Evolutionary conservation across 2,329 filamentous ascomycete genomes (phyloP).

Genomic region (Xylaria hypoxylon): DNA sequence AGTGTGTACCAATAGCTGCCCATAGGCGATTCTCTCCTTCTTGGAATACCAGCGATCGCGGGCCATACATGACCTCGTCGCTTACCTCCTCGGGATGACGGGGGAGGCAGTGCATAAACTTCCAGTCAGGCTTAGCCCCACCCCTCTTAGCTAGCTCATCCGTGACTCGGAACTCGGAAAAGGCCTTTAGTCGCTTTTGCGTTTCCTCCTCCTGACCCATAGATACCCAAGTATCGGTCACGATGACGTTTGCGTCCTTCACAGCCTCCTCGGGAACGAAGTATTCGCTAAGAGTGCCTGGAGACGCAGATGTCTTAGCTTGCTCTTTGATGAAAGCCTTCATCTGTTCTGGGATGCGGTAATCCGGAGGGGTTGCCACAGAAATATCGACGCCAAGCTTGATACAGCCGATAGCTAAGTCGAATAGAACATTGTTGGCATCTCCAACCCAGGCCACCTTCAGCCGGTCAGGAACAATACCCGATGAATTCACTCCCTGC

Average conservation of each 20-base stretch:
- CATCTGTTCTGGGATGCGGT: slow-evolving; percentile 83
- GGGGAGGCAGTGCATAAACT: slow-evolving; percentile 98
- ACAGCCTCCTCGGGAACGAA: slow-evolving; percentile 85
- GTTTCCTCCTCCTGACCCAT: slow-evolving; percentile 97
- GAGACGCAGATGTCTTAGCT: slow-evolving; percentile 64
- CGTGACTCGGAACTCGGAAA: slow-evolving; percentile 92
- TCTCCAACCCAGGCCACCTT: slow-evolving; percentile 98
- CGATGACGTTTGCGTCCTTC: slow-evolving; percentile 86
- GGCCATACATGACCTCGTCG: slow-evolving; percentile 93
- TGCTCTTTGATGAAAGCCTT: slow-evolving; percentile 76
- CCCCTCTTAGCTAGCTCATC: slow-evolving; percentile 83
- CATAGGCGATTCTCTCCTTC: slow-evolving; percentile 96
- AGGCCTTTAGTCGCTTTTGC: slow-evolving; percentile 80
- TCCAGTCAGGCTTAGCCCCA: slow-evolving; percentile 89
- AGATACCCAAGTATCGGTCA: slow-evolving; percentile 97
- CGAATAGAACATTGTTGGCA: slow-evolving; percentile 96
- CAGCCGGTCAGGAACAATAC: slow-evolving; percentile 79
- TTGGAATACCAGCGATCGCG: slow-evolving; percentile 86
- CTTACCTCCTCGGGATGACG: slow-evolving; percentile 92
- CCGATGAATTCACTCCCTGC: slow-evolving; percentile 55
- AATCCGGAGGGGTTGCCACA: slow-evolving; percentile 87
- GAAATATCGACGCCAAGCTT: slow-evolving; percentile 89
- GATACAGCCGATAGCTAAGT: slow-evolving; percentile 86
- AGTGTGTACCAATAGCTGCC: slow-evolving; percentile 78
- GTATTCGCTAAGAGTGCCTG: slow-evolving; percentile 79